phyloP scores from a whole-genome alignment of 2,329 filamentous ascomycete species.

The Monosporascus ibericus region DNA sequence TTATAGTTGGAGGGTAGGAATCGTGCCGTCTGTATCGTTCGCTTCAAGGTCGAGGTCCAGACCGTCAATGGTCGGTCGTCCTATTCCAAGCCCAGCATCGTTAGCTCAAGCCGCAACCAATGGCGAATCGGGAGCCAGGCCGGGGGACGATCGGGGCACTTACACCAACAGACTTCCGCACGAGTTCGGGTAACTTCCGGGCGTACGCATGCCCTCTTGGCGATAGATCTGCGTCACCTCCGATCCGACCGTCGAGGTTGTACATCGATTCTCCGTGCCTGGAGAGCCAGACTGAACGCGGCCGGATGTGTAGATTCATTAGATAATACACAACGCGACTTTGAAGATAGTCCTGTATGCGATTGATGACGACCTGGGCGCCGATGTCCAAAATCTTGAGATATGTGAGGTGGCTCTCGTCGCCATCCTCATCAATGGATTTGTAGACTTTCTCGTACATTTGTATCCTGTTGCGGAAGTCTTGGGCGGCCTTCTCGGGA shows the following conservation, averaged over 20 bases:
- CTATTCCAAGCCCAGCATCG: slow-evolving; percentile 26
- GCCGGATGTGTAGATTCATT: slow-evolving; percentile 97
- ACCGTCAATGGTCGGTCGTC: slow-evolving; percentile 56
- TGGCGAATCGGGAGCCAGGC: neutral
- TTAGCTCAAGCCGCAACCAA: slow-evolving; percentile 1
- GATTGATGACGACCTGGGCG: slow-evolving; percentile 95
- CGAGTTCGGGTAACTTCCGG: slow-evolving; percentile 73
- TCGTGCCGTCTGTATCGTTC: slow-evolving; percentile 86
- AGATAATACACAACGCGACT: slow-evolving; percentile 96
- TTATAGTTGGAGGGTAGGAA: slow-evolving; percentile 78
- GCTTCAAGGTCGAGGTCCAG: slow-evolving; percentile 60
- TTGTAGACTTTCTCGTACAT: slow-evolving; percentile 98
- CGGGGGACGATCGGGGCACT: slow-evolving; percentile 27
- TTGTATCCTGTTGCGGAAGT: slow-evolving; percentile 89
- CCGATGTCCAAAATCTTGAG: slow-evolving; percentile 97
- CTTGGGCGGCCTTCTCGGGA: slow-evolving; percentile 80
- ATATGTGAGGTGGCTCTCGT: slow-evolving; percentile 85
- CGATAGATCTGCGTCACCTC: slow-evolving; percentile 84
- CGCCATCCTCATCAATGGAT: slow-evolving; percentile 73
- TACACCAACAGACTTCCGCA: slow-evolving; percentile 82
- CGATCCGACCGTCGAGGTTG: slow-evolving; percentile 86
- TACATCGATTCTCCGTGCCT: slow-evolving; percentile 91
- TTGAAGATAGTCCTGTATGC: slow-evolving; percentile 93
- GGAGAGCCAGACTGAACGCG: slow-evolving; percentile 93
- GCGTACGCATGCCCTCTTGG: slow-evolving; percentile 84